A percentile compares a stretch with the other conserved stretches of the same genome.
phyloP scores from a whole-genome alignment of 108 stramenopile species.

The Nannochloropsis salina region DNA sequence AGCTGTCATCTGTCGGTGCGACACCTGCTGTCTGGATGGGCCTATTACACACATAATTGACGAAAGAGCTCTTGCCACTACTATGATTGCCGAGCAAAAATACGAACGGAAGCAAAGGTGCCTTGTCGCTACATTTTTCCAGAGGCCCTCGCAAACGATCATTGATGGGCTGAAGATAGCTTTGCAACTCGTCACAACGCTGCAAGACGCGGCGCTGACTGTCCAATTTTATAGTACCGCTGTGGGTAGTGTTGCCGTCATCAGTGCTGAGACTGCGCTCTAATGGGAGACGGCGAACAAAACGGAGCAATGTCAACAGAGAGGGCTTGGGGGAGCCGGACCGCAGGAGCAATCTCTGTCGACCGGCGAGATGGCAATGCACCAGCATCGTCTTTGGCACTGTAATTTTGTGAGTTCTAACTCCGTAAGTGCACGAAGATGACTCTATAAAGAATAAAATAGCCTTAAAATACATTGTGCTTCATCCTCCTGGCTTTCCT shows the following conservation, averaged over 20 bases:
- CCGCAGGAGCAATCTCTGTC: too few relatives aligned
- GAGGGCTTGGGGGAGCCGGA: too few relatives aligned
- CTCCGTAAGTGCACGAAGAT: too few relatives aligned
- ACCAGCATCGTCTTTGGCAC: too few relatives aligned
- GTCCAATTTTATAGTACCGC: neutral
- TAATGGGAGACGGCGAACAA: too few relatives aligned
- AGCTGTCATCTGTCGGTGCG: slow-evolving; percentile 98
- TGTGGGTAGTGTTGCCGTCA: neutral
- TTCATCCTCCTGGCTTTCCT: too few relatives aligned
- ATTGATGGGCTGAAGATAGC: slow-evolving; percentile 47
- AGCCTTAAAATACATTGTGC: too few relatives aligned
- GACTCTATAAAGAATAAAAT: too few relatives aligned
- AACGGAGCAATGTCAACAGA: too few relatives aligned
- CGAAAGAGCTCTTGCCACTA: slow-evolving; percentile 80
- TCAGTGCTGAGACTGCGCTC: too few relatives aligned
- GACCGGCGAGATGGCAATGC: too few relatives aligned
- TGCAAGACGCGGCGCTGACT: slow-evolving; percentile 16
- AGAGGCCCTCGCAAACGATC: slow-evolving; percentile 54
- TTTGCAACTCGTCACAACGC: slow-evolving; percentile 16
- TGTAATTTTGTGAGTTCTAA: too few relatives aligned
- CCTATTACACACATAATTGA: slow-evolving; percentile 86
- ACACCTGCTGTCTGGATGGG: slow-evolving; percentile 92
- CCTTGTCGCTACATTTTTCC: slow-evolving; percentile 46
- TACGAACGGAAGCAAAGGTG: slow-evolving; percentile 81
- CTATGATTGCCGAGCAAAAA: slow-evolving; percentile 95